A percentile compares a stretch with the other conserved stretches of the same genome.
Conservation (phyloP, 148 eudicot genomes). For the Linanthus parryae region DNA sequence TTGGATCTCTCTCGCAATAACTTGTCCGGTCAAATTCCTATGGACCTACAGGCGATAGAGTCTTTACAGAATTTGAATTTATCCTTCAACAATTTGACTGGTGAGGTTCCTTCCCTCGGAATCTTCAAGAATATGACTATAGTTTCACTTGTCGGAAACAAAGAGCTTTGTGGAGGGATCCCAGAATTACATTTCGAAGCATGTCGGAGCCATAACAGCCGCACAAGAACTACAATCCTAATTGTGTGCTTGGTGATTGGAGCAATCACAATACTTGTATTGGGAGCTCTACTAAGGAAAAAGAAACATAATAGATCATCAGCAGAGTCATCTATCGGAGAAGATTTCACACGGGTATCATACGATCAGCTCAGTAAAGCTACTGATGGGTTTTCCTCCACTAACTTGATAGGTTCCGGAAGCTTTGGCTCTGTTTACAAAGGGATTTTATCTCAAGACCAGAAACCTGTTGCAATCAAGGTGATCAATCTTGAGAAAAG, state of each 20-base stretch:
- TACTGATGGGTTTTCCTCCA: background rate
- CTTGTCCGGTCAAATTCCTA: slow-evolving; percentile 4
- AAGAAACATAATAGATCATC: background rate
- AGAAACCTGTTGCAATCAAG: slow-evolving; percentile 4
- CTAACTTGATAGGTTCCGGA: background rate
- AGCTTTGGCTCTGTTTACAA: slow-evolving; percentile 2
- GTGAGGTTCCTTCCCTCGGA: slow-evolving; percentile 4
- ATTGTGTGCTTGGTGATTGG: background rate
- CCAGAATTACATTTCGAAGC: background rate
- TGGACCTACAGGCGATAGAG: background rate
- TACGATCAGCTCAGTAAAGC: slow-evolving; percentile 2
- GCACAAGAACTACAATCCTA: background rate
- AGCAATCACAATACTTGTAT: no score
- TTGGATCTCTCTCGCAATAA: slow-evolving; percentile 1
- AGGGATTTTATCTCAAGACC: background rate
- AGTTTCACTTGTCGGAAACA: slow-evolving; percentile 2
- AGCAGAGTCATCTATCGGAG: background rate
- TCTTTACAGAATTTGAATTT: background rate
- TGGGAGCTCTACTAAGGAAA: no score
- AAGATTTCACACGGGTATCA: background rate
- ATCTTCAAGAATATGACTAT: background rate
- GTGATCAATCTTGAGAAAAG: slow-evolving; percentile 2
- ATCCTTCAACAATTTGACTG: background rate
- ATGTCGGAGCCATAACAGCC: background rate
- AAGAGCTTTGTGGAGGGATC: slow-evolving; percentile 7